Percentiles rank a stretch among this genome's conserved stretches.
phyloP scores from a whole-genome alignment of 768 basidiomycete genomes.

The Phylloporus sp. region DNA sequence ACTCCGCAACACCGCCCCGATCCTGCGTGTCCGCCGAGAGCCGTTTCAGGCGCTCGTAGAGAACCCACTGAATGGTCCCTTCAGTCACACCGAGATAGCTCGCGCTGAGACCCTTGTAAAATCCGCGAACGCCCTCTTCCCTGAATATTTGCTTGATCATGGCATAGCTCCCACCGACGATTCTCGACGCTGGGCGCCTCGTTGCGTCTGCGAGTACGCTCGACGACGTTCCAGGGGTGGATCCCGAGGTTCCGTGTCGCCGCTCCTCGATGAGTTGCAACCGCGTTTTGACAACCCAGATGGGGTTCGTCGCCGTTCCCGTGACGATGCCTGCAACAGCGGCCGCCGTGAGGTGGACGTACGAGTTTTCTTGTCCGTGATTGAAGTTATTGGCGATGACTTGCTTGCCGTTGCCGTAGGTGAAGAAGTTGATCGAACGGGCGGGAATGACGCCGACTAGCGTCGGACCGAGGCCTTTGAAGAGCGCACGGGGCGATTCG shows the following conservation, averaged over 20 bases:
- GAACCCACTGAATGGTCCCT: constrained; percentile 93
- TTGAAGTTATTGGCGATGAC: constrained; percentile 82
- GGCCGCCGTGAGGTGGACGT: constrained; percentile 82
- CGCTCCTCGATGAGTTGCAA: constrained; percentile 61
- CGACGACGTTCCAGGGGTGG: not conserved
- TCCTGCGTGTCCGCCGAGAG: constrained; percentile 52
- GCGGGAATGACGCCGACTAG: constrained; percentile 94
- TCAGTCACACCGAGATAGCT: constrained; percentile 96
- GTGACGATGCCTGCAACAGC: constrained; percentile 84
- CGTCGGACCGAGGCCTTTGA: constrained; percentile 92
- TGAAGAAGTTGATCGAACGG: constrained; percentile 95
- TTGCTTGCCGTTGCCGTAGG: constrained; percentile 95
- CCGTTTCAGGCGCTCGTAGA: constrained; percentile 89
- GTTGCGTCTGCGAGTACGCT: not conserved
- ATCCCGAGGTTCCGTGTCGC: constrained; percentile 6
- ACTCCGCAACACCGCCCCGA: constrained; percentile 55
- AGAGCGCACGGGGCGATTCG: constrained; percentile 85
- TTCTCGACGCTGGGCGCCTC: constrained; percentile 18
- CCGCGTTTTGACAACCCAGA: constrained; percentile 99
- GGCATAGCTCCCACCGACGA: constrained; percentile 49
- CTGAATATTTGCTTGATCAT: constrained; percentile 71
- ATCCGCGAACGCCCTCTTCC: constrained; percentile 79
- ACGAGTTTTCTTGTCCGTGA: constrained; percentile 68
- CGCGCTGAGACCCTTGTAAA: constrained; percentile 94
- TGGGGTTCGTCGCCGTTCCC: constrained; percentile 90